A percentile compares a stretch with the other conserved stretches of the same genome.
phyloP scores from a whole-genome alignment of 2,329 filamentous ascomycete genomes.

The Epichloe elymi region DNA sequence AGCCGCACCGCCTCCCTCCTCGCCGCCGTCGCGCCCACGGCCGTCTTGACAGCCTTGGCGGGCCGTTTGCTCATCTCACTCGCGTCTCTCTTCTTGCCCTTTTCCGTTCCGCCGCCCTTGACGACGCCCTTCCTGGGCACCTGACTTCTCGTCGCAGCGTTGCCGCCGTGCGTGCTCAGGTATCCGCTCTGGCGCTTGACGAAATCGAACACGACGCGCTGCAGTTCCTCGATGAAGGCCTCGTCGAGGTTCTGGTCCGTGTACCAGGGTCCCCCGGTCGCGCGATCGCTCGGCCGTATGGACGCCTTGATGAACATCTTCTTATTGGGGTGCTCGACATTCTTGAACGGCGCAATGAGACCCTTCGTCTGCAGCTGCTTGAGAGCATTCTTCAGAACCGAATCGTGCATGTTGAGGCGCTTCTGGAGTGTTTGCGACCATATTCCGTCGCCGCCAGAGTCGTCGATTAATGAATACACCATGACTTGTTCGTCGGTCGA shows the following conservation, averaged over 20 bases:
- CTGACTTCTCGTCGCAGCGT: constrained; percentile 22
- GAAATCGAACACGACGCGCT: constrained; percentile 58
- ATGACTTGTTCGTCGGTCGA: constrained; percentile 63
- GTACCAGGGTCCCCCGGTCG: constrained; percentile 91
- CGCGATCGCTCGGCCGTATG: constrained; percentile 73
- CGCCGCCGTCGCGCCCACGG: neutral
- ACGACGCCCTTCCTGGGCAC: constrained; percentile 44
- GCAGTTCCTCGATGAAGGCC: constrained; percentile 69
- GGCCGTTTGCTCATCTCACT: constrained; percentile 22
- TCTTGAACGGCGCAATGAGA: constrained; percentile 81
- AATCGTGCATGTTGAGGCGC: constrained; percentile 71
- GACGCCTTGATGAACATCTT: constrained; percentile 93
- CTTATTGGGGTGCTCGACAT: constrained; percentile 77
- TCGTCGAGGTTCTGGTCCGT: constrained; percentile 82
- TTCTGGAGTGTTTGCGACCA: constrained; percentile 81
- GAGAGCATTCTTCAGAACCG: constrained; percentile 65
- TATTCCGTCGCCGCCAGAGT: constrained; percentile 70
- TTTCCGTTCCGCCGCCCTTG: constrained; percentile 30
- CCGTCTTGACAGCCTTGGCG: constrained; percentile 16
- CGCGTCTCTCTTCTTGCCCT: constrained; percentile 39
- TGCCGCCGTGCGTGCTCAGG: constrained; percentile 27
- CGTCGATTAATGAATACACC: constrained; percentile 82
- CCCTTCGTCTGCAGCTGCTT: constrained; percentile 73
- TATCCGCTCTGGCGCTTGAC: constrained; percentile 63
- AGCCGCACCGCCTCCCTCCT: constrained; percentile 28